A percentile compares a stretch with the other conserved stretches of the same genome.
phyloP scores from a whole-genome alignment of 176 grass and related monocot species.

The Cocos nucifera region DNA sequence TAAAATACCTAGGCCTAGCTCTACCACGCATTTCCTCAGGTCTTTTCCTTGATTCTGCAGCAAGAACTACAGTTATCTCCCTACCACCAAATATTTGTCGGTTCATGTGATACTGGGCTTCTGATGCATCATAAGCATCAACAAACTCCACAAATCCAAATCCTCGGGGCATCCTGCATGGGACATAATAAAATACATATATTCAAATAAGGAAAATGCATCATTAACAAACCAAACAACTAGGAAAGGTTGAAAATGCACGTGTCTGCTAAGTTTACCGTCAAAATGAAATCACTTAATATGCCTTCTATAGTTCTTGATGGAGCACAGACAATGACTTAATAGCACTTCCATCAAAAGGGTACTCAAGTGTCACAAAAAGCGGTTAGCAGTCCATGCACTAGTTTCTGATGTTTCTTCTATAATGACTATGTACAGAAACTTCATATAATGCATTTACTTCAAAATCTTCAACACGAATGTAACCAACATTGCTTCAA shows the following conservation, averaged over 20 bases:
- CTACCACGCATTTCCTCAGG: conserved; percentile 88
- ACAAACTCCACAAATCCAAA: conserved; percentile 96
- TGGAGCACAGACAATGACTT: conserved; percentile 52
- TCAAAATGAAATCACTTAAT: conserved; percentile 30
- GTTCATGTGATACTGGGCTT: conserved; percentile 99
- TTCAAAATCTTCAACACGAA: conserved; percentile 35
- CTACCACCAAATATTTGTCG: conserved; percentile 74
- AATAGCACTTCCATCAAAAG: conserved; percentile 57
- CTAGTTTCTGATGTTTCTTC: conserved; percentile 48
- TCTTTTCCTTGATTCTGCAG: conserved; percentile 80
- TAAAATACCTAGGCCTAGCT: conserved; percentile 41
- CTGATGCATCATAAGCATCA: conserved; percentile 75
- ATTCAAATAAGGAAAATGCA: conserved; percentile 3
- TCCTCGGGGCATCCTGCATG: conserved; percentile 68
- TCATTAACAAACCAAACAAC: conserved; percentile 14
- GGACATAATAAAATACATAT: conserved; percentile 11
- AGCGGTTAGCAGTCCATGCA: conserved; percentile 43
- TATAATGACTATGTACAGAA: conserved; percentile 38
- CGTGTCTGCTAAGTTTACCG: conserved; percentile 28
- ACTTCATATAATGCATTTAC: conserved; percentile 50
- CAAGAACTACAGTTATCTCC: conserved; percentile 94
- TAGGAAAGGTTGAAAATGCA: conserved; percentile 10
- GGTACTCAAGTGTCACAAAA: conserved; percentile 46
- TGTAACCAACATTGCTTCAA: conserved; percentile 55
- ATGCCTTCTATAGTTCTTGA: conserved; percentile 34